Evolutionary conservation across 202 grass and related monocot species (phyloP).

Genomic region (Digitaria exilis): DNA sequence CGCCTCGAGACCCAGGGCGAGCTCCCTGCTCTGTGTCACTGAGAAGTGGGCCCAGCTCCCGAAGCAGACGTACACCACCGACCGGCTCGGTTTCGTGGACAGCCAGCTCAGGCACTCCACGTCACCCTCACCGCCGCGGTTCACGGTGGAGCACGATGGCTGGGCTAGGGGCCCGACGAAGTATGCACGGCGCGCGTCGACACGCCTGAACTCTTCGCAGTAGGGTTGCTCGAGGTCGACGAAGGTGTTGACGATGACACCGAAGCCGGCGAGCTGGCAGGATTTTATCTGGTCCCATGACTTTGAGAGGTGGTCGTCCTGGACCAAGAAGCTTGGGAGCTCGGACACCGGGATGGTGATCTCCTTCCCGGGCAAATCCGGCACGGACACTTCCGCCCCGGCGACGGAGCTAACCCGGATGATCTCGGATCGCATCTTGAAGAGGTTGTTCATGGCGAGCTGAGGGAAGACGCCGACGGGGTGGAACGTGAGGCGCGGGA

Average conservation of each 20-base stretch:
- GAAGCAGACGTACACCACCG: constrained; percentile 66
- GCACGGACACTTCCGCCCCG: constrained; percentile 45
- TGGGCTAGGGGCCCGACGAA: constrained; percentile 60
- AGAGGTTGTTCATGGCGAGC: constrained; percentile 69
- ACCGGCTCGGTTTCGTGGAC: constrained; percentile 43
- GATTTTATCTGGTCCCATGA: constrained; percentile 52
- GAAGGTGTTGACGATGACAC: constrained; percentile 88
- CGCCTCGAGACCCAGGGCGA: constrained; percentile 63
- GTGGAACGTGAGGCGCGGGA: constrained; percentile 77
- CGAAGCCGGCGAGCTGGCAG: constrained; percentile 61
- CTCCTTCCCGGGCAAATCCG: constrained; percentile 48
- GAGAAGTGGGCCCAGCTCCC: constrained; percentile 70
- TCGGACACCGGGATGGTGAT: constrained; percentile 66
- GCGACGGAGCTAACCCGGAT: not conserved
- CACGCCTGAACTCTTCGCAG: constrained; percentile 60
- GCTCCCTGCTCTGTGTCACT: constrained; percentile 34
- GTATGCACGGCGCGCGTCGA: constrained; percentile 66
- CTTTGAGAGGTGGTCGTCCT: constrained; percentile 51
- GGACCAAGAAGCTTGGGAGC: constrained; percentile 67
- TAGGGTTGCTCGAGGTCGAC: constrained; percentile 62
- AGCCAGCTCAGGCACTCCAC: constrained; percentile 60
- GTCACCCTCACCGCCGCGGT: constrained; percentile 49
- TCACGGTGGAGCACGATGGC: constrained; percentile 28
- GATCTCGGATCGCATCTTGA: constrained; percentile 46
- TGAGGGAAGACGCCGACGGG: constrained; percentile 77